Percentiles rank a stretch among this genome's conserved stretches.
Evolutionary conservation across 1,284 basidiomycete genomes (phyloP).

Genomic region (Puccinia coronata): DNA sequence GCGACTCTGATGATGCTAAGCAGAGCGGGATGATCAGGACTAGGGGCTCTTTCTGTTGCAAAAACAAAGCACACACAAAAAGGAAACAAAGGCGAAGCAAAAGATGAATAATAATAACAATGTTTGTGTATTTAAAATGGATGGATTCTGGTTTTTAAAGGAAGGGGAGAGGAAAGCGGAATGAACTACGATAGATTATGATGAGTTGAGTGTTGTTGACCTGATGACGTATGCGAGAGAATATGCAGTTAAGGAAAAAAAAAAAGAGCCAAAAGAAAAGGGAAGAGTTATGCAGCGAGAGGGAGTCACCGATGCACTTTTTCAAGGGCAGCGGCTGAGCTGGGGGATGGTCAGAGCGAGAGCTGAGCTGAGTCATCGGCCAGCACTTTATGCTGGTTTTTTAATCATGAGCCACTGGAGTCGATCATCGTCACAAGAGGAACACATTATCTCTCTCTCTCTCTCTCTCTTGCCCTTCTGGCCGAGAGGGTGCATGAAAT

Average conservation of each 20-base stretch:
- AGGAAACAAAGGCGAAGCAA: too few relatives aligned
- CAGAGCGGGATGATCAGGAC: too few relatives aligned
- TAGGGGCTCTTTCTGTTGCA: too few relatives aligned
- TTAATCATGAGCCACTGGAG: not conserved
- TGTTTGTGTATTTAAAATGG: too few relatives aligned
- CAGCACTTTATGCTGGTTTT: not conserved
- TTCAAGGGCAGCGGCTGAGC: constrained; percentile 7
- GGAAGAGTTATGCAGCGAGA: not conserved
- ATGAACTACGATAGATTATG: not conserved
- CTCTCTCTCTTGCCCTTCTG: not conserved
- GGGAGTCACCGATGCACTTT: not conserved
- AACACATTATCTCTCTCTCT: not conserved
- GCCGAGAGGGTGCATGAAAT: too few relatives aligned
- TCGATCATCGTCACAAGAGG: not conserved
- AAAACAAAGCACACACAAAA: too few relatives aligned
- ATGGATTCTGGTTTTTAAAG: too few relatives aligned
- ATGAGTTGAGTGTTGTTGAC: not conserved
- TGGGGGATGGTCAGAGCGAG: not conserved
- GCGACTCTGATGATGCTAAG: too few relatives aligned
- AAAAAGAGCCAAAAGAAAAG: not conserved
- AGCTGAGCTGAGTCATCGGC: not conserved
- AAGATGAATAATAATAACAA: too few relatives aligned
- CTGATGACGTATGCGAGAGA: constrained; percentile 17
- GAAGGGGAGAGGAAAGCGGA: too few relatives aligned
- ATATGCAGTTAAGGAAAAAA: not conserved